These are phyloP conservation scores for Trichoderma sp. DNA, from an alignment of 2,329 filamentous ascomycete genomes.

Conservation along the genomic window DNA sequence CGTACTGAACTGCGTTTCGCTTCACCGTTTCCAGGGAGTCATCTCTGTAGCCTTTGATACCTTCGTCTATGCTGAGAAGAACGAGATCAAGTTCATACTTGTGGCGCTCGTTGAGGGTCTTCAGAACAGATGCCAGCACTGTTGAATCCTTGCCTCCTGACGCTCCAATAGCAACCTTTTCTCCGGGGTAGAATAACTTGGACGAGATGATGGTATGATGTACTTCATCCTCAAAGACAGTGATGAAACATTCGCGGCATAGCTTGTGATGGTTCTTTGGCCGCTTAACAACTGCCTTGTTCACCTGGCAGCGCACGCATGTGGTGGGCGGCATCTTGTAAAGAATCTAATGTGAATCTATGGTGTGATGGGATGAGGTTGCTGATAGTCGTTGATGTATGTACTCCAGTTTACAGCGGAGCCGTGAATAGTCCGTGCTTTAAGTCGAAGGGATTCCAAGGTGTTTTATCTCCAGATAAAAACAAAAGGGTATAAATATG, in stretches of 20 bases:
- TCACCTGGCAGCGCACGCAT: conserved; percentile 74
- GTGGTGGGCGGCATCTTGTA: conserved; percentile 69
- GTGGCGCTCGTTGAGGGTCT: conserved; percentile 89
- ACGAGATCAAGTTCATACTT: conserved; percentile 83
- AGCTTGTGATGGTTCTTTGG: conserved; percentile 95
- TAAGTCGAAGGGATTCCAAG: not conserved
- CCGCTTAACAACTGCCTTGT: conserved; percentile 84
- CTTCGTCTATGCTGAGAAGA: conserved; percentile 91
- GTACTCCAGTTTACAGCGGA: not conserved
- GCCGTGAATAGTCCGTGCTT: too few relatives aligned
- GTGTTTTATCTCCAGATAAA: not conserved
- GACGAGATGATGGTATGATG: conserved; percentile 88
- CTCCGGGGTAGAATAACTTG: conserved; percentile 78
- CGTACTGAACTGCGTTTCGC: conserved; percentile 86
- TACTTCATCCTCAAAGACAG: conserved; percentile 87
- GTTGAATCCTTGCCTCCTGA: conserved; percentile 98
- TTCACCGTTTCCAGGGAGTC: conserved; percentile 97
- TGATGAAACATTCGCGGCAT: conserved; percentile 85
- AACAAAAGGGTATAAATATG: not conserved
- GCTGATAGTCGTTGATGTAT: not conserved
- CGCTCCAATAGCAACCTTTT: conserved; percentile 89
- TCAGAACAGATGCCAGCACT: conserved; percentile 89
- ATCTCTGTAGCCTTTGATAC: conserved; percentile 95
- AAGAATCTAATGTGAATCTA: not conserved
- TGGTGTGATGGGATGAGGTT: not conserved